Conservation (phyloP, 768 basidiomycete genomes). For the Boletus sp. region DNA sequence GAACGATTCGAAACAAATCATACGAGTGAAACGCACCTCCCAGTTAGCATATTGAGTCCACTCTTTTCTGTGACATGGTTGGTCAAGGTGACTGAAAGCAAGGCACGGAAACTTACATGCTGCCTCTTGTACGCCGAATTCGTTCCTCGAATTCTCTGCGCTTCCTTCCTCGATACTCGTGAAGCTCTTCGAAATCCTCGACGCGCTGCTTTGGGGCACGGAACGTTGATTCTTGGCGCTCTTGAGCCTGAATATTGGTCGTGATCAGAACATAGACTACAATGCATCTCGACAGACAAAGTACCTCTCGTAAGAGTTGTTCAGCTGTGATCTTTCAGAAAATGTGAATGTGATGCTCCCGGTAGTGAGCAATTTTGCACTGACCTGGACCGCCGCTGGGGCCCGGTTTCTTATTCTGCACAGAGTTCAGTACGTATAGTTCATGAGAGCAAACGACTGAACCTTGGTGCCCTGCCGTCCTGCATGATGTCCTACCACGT, state of each 20-base stretch:
- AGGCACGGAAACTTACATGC: slow-evolving; percentile 54
- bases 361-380: slow-evolving; percentile 19
- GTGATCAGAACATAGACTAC: slow-evolving; percentile 1
- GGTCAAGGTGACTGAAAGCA: neutral
- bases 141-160: slow-evolving; percentile 94
- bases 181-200: slow-evolving; percentile 89
- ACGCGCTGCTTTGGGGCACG: slow-evolving; percentile 93
- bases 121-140: slow-evolving; percentile 73
- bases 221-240: slow-evolving; percentile 90
- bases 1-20: neutral
- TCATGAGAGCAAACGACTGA: slow-evolving; percentile 8
- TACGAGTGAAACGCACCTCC: slow-evolving; percentile 52
- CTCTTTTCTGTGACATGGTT: slow-evolving; percentile 58
- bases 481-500: slow-evolving; percentile 47
- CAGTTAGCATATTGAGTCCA: slow-evolving; percentile 86
- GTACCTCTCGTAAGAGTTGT: slow-evolving; percentile 91
- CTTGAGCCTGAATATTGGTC: slow-evolving; percentile 78
- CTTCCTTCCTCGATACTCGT: slow-evolving; percentile 90
- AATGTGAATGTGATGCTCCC: slow-evolving; percentile 12
- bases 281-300: slow-evolving; percentile 1
- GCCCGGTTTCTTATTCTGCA: slow-evolving; percentile 92
- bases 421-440: slow-evolving; percentile 1
- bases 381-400: slow-evolving; percentile 87
- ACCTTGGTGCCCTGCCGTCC: slow-evolving; percentile 81
- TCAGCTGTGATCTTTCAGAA: slow-evolving; percentile 87